Evolutionary conservation across 306 rosid species (phyloP), one percentile per base, ranked within the genome.

Genomic region (Lathyrus oleraceus): DNA sequence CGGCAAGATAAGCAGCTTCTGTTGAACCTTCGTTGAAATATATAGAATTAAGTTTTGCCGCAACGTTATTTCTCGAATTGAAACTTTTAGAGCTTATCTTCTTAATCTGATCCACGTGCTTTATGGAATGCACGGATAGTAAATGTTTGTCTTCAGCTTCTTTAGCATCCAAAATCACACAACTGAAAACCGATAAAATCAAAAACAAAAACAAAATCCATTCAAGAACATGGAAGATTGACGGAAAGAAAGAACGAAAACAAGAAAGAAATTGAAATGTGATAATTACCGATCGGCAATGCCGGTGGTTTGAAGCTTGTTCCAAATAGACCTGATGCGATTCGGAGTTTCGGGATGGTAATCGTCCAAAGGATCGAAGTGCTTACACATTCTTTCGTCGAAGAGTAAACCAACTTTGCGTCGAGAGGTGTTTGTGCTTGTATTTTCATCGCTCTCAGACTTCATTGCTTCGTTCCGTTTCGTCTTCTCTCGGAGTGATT

Each of bases 1-100:
- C 96, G 52, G 99, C 95, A 67, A 94, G 96, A 83, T 77, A 94
- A 9, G 97, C 97, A 71, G 97, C 77, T 87, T 91, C 87, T 0
- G 99, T 85, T 17, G 99, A 91, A 27, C 95, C 97, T 56, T 83
- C 82, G 25, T 94, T 94, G 32, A 94, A 89, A 57, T 91, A 94
- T 60, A 94, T 86, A 13, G 99, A 94, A 71, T 77, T 43, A 7
- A 79, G 81, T 19, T 73, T 80, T 0, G 81, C 54, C 0, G 97
- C 95, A 61, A 76, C 64, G 72, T 61, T 71, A 12, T 91, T 82
- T 75, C 65, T 84, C 1, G 87, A 77, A 70, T 80, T 74, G 36
- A 73, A 86, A 51, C 48, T 74, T 49, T 76, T 84, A 11, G 89
- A 84, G 81, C 97, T 87, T 8, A 94, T 87, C n/a, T 76, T 77